Evolutionary conservation across 495 filamentous ascomycete genomes (phyloP).

Genomic region (Pyrenula massariospora): DNA sequence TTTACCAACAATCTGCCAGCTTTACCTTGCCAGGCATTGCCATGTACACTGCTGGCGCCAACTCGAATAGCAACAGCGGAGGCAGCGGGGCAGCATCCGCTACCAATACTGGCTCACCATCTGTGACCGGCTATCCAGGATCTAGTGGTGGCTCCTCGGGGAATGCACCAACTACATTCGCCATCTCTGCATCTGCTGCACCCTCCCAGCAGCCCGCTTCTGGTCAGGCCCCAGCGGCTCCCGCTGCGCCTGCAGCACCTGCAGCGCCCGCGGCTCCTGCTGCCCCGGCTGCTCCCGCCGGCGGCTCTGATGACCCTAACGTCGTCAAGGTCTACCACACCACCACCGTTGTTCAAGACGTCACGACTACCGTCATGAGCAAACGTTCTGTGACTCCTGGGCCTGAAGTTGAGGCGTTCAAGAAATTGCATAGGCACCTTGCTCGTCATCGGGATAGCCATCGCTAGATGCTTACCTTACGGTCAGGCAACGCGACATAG

Average conservation of each 20-base stretch:
- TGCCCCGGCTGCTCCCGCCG: constrained; percentile 2
- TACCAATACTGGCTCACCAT: constrained; percentile 8
- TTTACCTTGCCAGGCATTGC: constrained; percentile 40
- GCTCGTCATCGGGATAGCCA: background rate
- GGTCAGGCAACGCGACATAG: background rate
- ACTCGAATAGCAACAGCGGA: constrained; percentile 12
- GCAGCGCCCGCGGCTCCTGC: constrained; percentile 2
- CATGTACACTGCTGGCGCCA: constrained; percentile 21
- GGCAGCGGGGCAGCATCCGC: constrained; percentile 16
- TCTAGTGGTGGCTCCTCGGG: background rate
- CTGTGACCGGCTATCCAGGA: constrained; percentile 2
- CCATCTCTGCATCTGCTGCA: background rate
- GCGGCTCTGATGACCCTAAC: background rate
- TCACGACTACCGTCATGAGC: background rate
- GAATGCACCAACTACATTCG: background rate
- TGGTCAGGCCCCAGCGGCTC: background rate
- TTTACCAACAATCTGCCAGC: constrained; percentile 38
- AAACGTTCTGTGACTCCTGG: background rate
- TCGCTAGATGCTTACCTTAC: background rate
- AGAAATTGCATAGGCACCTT: background rate
- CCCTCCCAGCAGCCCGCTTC: background rate
- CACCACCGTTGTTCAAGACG: background rate
- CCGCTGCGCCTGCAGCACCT: background rate
- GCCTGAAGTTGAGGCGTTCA: background rate
- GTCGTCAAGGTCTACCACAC: background rate